Percentiles rank a stretch among this genome's conserved stretches.
Conservation (phyloP, 768 basidiomycete species). For the Lactifluus echinatus region DNA sequence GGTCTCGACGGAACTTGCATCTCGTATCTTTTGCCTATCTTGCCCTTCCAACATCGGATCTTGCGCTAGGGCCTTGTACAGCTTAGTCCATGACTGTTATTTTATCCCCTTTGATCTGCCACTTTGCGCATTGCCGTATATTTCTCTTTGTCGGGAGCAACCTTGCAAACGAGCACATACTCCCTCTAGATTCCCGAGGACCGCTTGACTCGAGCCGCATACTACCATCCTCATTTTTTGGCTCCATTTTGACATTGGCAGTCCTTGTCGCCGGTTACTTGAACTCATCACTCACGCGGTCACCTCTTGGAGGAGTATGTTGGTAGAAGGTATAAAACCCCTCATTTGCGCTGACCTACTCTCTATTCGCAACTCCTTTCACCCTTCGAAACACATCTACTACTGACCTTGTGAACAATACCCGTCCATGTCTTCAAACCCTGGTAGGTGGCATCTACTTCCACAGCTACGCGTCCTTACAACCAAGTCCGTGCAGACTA, state of each 20-base stretch:
- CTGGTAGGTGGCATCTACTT: neutral
- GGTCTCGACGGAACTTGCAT: conserved; percentile 8
- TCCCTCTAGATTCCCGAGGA: conserved; percentile 7
- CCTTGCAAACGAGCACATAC: neutral
- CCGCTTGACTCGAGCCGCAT: conserved; percentile 18
- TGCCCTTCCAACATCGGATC: conserved; percentile 11
- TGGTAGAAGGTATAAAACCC: conserved; percentile 11
- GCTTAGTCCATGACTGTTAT: neutral
- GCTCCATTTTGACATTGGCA: conserved; percentile 1
- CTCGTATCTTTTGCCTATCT: conserved; percentile 7
- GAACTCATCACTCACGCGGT: neutral
- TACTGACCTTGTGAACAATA: neutral
- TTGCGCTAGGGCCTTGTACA: neutral
- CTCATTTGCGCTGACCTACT: neutral
- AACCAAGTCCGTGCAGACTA: conserved; percentile 5
- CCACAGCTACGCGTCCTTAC: neutral
- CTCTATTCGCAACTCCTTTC: neutral
- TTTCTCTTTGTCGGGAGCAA: conserved; percentile 1
- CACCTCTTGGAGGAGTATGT: neutral
- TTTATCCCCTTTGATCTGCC: conserved; percentile 15
- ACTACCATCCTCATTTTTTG: conserved; percentile 7
- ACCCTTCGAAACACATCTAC: neutral
- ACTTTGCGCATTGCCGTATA: conserved; percentile 12
- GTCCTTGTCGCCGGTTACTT: neutral
- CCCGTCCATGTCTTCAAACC: conserved; percentile 10